Base-by-base conservation (phyloP, 768 basidiomycete species). In the Lactarius psammicola region DNA sequence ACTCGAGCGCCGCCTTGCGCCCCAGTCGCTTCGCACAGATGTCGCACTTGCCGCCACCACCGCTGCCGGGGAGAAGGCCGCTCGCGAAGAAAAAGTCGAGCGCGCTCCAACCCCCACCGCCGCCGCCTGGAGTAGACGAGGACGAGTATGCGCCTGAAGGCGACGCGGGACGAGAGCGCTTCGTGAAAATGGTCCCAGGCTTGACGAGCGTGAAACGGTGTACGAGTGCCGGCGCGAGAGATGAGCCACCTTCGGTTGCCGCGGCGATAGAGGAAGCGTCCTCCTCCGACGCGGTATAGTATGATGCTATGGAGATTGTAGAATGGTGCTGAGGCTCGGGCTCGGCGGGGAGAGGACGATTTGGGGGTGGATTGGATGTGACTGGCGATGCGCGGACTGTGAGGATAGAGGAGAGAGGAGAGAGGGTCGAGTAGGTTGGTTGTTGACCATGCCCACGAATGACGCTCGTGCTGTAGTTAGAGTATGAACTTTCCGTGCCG, bases 141-240 rank as follows among this genome's bases (percentile, higher is more conserved):
- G 59, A 46, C 46, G 30, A 23, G 2, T 44, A 20, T 7, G 58
- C 60, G 15, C 71, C 70, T 17, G 75, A 69, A 4, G 80, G 78
- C 36, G 78, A 76, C 4, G 49, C 49, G 49, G 49, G 49, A 5
- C 49, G 49, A 11, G 56, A 51, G n/a, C 78, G 65, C 74, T 78
- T 64, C 58, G 64, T 33, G 86, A 49, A 49, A 10, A 85, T 89
- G 33, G 78, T 79, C 4, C 91, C 91, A 18, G 92, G 92, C 74
- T 89, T 92, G 71, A 94, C 81, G 36, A 95, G 81, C 26, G 93
- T 89, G 80, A 95, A 95, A 20, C 94, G 88, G 74, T 95, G 94
- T 3, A 93, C 81, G 59, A 87, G 80, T 0, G 86, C 81, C 3
- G 78, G 76, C 6, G 80, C 75, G 1, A 82, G 69, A 3, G 83